phyloP scores from a whole-genome alignment of 306 rosid genomes.

The Trifolium fragiferum region DNA sequence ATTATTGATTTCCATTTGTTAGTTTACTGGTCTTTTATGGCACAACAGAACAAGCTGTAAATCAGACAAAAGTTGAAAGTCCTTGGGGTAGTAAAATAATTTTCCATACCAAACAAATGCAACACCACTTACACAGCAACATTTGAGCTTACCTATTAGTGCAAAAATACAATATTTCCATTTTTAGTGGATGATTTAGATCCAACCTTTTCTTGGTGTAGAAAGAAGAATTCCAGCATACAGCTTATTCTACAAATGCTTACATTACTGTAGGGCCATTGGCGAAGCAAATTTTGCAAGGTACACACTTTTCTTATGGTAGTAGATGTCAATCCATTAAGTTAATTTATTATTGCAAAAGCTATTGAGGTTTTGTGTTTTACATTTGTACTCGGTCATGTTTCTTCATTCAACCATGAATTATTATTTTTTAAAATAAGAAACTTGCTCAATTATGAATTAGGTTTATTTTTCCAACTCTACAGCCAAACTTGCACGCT shows the following conservation, averaged over 20 bases:
- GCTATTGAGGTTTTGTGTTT: not conserved
- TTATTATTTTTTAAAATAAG: slow-evolving; percentile 19
- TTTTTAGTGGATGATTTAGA: slow-evolving; percentile 36
- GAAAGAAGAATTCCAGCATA: slow-evolving; percentile 99
- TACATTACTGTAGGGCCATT: slow-evolving; percentile 73
- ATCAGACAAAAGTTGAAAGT: slow-evolving; percentile 13
- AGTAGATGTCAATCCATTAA: slow-evolving; percentile 21
- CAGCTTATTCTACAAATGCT: slow-evolving; percentile 89
- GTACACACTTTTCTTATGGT: slow-evolving; percentile 45
- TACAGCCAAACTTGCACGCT: not conserved
- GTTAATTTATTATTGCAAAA: slow-evolving; percentile 28
- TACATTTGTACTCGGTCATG: not conserved
- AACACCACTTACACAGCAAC: slow-evolving; percentile 10
- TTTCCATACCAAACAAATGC: slow-evolving; percentile 9
- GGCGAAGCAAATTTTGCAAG: slow-evolving; percentile 77
- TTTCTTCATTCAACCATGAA: slow-evolving; percentile 32
- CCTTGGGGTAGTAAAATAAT: slow-evolving; percentile 23
- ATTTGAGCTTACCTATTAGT: slow-evolving; percentile 17
- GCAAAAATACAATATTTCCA: slow-evolving; percentile 30
- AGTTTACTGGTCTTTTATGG: slow-evolving; percentile 28
- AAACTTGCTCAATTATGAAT: slow-evolving; percentile 11
- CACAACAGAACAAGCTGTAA: slow-evolving; percentile 16
- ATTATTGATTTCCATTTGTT: slow-evolving; percentile 21
- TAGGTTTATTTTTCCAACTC: slow-evolving; percentile 26
- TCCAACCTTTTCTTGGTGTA: slow-evolving; percentile 48